Percentiles rank a stretch among this genome's conserved stretches.
phyloP scores from a whole-genome alignment of 2,329 filamentous ascomycete species.

The Aureobasidium sp. region DNA sequence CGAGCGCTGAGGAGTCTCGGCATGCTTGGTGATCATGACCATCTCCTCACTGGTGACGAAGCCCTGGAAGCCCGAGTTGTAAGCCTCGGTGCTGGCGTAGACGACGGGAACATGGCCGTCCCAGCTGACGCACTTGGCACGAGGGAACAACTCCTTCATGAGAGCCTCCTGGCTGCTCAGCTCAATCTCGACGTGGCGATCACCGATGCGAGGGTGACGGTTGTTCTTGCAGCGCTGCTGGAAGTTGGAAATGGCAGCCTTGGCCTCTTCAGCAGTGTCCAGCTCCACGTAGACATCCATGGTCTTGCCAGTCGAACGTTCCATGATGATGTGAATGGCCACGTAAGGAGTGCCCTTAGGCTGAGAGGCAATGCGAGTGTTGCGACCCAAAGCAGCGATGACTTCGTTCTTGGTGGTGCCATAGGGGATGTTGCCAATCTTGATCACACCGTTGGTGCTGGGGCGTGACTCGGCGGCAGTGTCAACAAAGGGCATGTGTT shows the following conservation, averaged over 20 bases:
- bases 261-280: slow-evolving; percentile 30
- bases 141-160: slow-evolving; percentile 44
- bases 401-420: slow-evolving; percentile 43
- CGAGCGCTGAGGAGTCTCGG: slow-evolving; percentile 41
- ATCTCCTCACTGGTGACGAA: slow-evolving; percentile 46
- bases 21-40: slow-evolving; percentile 38
- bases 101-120: slow-evolving; percentile 28
- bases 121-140: slow-evolving; percentile 44
- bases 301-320: slow-evolving; percentile 48
- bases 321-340: slow-evolving; percentile 50
- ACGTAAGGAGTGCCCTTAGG: slow-evolving; percentile 30
- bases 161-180: slow-evolving; percentile 41
- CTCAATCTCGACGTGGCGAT: slow-evolving; percentile 39
- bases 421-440: slow-evolving; percentile 39
- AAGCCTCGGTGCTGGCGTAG: slow-evolving; percentile 31
- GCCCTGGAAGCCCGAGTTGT: slow-evolving; percentile 43
- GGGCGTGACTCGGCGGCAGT: slow-evolving; percentile 2
- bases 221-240: slow-evolving; percentile 29
- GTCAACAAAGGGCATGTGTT: slow-evolving; percentile 25
- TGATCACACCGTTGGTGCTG: slow-evolving; percentile 24
- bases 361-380: slow-evolving; percentile 31
- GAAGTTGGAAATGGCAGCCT: slow-evolving; percentile 30
- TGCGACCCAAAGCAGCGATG: slow-evolving; percentile 38
- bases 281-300: slow-evolving; percentile 48
- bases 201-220: slow-evolving; percentile 38